Conservation (phyloP, 257 asterid species). For the Fraxinus americana region DNA sequence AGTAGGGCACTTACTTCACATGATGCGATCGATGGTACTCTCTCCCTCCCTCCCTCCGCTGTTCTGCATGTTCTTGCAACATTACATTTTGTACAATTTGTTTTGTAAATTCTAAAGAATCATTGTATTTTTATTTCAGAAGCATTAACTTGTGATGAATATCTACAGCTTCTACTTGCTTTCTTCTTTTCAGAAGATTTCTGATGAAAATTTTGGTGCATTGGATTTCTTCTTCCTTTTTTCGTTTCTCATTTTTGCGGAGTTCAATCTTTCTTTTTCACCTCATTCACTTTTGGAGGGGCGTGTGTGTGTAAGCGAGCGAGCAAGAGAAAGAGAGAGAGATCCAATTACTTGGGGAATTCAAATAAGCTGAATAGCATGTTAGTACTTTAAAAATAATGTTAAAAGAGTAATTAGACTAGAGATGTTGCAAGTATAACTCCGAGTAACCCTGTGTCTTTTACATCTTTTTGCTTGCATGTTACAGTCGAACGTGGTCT, state of each 20-base stretch:
- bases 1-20: constrained; percentile 54
- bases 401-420: not conserved
- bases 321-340: too few relatives aligned
- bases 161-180: not conserved
- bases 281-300: too few relatives aligned
- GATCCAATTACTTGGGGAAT: too few relatives aligned
- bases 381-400: not conserved
- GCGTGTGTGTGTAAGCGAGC: too few relatives aligned
- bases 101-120: not conserved
- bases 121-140: too few relatives aligned
- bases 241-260: too few relatives aligned
- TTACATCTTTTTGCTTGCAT: constrained; percentile 12
- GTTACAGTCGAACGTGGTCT: constrained; percentile 78
- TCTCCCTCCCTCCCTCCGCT: not conserved
- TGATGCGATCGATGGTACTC: constrained; percentile 80
- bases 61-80: not conserved
- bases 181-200: too few relatives aligned
- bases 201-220: not conserved
- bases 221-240: not conserved
- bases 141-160: not conserved
- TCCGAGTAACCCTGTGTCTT: not conserved
- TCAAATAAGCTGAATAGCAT: not conserved
- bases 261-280: too few relatives aligned
- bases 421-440: not conserved
- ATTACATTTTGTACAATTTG: not conserved